These are phyloP conservation scores for Botrytis byssoidea DNA, from an alignment of 2,329 filamentous ascomycete genomes.

Conservation along the genomic window DNA sequence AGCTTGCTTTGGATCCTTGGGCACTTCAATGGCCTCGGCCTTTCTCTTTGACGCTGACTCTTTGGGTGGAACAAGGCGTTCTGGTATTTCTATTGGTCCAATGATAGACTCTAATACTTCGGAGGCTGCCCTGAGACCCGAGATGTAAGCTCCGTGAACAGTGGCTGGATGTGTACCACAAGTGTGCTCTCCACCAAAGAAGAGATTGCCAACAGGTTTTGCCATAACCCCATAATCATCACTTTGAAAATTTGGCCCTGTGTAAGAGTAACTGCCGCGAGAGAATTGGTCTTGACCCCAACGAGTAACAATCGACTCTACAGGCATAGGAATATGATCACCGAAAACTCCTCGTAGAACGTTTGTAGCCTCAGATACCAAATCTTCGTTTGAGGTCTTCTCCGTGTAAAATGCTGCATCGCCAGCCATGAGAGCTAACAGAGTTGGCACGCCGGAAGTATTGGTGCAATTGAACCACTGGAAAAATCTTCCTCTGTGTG, in stretches of 20 bases:
- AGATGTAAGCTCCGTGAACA: slow-evolving; percentile 93
- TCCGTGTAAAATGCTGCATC: slow-evolving; percentile 91
- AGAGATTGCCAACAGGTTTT: slow-evolving; percentile 76
- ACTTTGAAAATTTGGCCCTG: slow-evolving; percentile 75
- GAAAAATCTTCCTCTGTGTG: slow-evolving; percentile 86
- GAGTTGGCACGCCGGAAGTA: slow-evolving; percentile 81
- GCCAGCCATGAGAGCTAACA: slow-evolving; percentile 93
- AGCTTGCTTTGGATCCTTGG: slow-evolving; percentile 51
- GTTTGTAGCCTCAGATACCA: slow-evolving; percentile 77
- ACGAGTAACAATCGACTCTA: slow-evolving; percentile 84
- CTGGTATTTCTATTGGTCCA: slow-evolving; percentile 75
- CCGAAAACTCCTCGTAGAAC: slow-evolving; percentile 77
- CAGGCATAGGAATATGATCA: slow-evolving; percentile 67
- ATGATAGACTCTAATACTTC: slow-evolving; percentile 79
- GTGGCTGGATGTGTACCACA: slow-evolving; percentile 95
- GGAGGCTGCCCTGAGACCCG: slow-evolving; percentile 82
- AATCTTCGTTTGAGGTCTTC: slow-evolving; percentile 66
- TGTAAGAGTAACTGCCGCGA: slow-evolving; percentile 93
- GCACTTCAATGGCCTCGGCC: slow-evolving; percentile 38
- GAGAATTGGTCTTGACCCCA: slow-evolving; percentile 92
- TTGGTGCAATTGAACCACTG: slow-evolving; percentile 96
- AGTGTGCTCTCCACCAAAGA: slow-evolving; percentile 96
- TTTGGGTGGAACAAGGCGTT: slow-evolving; percentile 70
- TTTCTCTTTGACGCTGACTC: slow-evolving; percentile 57
- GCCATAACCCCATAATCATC: slow-evolving; percentile 95